Conservation (phyloP, 345 rosid genomes). For the Hirschfeldia incana region DNA sequence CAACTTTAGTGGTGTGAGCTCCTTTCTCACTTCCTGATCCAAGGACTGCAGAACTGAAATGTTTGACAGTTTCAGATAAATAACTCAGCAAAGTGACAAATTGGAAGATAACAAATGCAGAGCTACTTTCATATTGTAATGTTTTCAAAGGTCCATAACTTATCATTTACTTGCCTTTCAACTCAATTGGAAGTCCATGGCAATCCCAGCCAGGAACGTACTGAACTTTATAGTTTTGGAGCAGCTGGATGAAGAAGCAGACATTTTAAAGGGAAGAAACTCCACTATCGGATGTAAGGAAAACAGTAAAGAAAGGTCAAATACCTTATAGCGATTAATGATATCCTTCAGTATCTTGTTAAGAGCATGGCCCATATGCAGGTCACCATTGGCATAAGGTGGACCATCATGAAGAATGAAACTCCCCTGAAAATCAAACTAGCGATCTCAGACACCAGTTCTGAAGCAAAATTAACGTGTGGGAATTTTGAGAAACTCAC, state of each 20-base stretch:
- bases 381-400: conserved; percentile 93
- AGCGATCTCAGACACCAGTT: conserved; percentile 44
- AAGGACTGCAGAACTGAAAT: conserved; percentile 89
- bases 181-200: conserved; percentile 96
- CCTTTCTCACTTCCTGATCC: conserved; percentile 79
- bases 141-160: conserved; percentile 7
- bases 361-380: conserved; percentile 95
- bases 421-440: conserved; percentile 54
- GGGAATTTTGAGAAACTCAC: conserved; percentile 49
- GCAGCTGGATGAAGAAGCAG: conserved; percentile 56
- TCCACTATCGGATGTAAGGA: neutral
- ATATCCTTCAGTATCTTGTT: conserved; percentile 96
- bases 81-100: conserved; percentile 15
- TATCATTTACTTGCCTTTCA: conserved; percentile 72
- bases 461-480: conserved; percentile 14
- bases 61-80: conserved; percentile 42
- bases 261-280: conserved; percentile 19
- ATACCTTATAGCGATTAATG: conserved; percentile 90
- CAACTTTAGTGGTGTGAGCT: conserved; percentile 79
- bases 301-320: conserved; percentile 5
- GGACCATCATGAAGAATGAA: conserved; percentile 98
- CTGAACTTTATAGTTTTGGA: conserved; percentile 79
- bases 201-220: conserved; percentile 98
- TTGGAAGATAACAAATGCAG: conserved; percentile 5
- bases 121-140: conserved; percentile 6